A percentile compares a stretch with the other conserved stretches of the same genome.
Evolutionary conservation across 2,329 filamentous ascomycete genomes (phyloP).

Genomic region (Fusarium lyarnte): DNA sequence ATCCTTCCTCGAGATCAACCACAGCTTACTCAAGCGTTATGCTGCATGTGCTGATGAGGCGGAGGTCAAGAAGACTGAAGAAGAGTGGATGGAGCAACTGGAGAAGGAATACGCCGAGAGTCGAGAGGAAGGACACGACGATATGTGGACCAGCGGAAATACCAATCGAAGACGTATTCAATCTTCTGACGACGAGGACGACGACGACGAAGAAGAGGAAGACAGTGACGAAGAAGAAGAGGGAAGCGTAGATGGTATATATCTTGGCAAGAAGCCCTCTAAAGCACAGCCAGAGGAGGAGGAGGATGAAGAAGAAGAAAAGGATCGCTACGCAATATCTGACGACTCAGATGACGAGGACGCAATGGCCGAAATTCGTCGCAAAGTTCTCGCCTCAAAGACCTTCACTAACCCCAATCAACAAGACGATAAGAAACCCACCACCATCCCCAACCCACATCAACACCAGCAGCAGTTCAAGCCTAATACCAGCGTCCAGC

Average conservation of each 20-base stretch:
- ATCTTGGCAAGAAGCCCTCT: constrained; percentile 64
- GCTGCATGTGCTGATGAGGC: constrained; percentile 84
- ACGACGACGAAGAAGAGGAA: constrained; percentile 58
- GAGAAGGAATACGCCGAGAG: constrained; percentile 90
- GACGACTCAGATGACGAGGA: constrained; percentile 82
- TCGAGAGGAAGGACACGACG: constrained; percentile 73
- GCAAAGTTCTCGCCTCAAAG: constrained; percentile 90
- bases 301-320: constrained; percentile 58
- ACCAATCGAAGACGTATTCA: constrained; percentile 73
- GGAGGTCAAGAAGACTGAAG: constrained; percentile 83
- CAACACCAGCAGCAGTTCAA: constrained; percentile 52
- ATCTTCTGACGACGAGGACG: constrained; percentile 62
- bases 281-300: constrained; percentile 49
- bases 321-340: constrained; percentile 79
- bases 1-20: constrained; percentile 92
- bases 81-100: constrained; percentile 87
- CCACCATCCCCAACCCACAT: constrained; percentile 70
- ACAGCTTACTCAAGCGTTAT: constrained; percentile 82
- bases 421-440: constrained; percentile 63
- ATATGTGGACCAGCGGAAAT: constrained; percentile 93
- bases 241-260: constrained; percentile 66
- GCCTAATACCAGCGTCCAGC: constrained; percentile 73
- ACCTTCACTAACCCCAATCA: constrained; percentile 70
- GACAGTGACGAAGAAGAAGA: constrained; percentile 57
- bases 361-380: constrained; percentile 91